Evolutionary conservation across 768 basidiomycete species (phyloP).

Genomic region (Nidula microcarpa): DNA sequence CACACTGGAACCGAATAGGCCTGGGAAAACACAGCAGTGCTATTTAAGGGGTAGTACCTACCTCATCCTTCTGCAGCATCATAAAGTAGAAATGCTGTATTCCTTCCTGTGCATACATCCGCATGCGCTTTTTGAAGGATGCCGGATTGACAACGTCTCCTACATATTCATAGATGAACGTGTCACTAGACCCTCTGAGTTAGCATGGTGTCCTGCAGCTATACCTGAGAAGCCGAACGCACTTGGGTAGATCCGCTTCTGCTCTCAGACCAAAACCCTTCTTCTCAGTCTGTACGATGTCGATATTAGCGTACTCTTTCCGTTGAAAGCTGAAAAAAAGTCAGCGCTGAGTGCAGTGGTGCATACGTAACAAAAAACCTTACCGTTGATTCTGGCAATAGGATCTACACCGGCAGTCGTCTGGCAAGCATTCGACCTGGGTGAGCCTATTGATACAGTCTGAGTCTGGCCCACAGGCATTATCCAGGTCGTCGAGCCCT

Average conservation of each 20-base stretch:
- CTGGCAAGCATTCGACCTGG: slow-evolving; percentile 92
- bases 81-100: slow-evolving; percentile 99
- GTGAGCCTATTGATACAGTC: slow-evolving; percentile 98
- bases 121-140: slow-evolving; percentile 92
- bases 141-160: slow-evolving; percentile 90
- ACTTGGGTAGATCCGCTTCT: slow-evolving; percentile 63
- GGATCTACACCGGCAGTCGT: slow-evolving; percentile 79
- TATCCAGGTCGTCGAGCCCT: slow-evolving; percentile 59
- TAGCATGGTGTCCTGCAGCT: not conserved
- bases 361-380: slow-evolving; percentile 13
- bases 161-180: slow-evolving; percentile 96
- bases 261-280: slow-evolving; percentile 95
- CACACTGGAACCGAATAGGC: not conserved
- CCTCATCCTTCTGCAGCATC: slow-evolving; percentile 99
- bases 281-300: slow-evolving; percentile 91
- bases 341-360: slow-evolving; percentile 7
- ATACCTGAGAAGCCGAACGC: slow-evolving; percentile 19
- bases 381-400: slow-evolving; percentile 95
- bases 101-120: slow-evolving; percentile 88
- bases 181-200: slow-evolving; percentile 52
- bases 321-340: slow-evolving; percentile 70
- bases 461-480: slow-evolving; percentile 81
- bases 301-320: slow-evolving; percentile 78
- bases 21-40: not conserved
- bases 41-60: slow-evolving; percentile 16